Base-by-base conservation (phyloP, 768 basidiomycete species). In the Amanita phalloides region DNA sequence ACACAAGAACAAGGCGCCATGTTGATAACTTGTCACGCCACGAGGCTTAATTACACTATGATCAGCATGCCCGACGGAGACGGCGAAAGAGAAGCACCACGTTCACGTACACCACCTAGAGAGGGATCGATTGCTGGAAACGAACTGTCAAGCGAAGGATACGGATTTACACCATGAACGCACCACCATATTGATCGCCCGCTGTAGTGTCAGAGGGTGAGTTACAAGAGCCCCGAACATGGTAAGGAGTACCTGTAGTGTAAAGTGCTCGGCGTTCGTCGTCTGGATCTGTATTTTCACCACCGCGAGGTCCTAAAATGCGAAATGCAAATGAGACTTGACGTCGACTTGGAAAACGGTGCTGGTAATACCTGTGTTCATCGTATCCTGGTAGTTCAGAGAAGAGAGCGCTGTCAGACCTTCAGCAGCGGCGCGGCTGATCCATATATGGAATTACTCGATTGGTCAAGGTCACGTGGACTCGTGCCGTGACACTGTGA, bases 1-100 rank as follows among this genome's bases (percentile, higher is more conserved):
- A 52, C 7, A 55, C 56, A 26, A 65, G 45, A 9, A 60, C 52
- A 17, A 62, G 25, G 30, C 41, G 49, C 41, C 23, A 44, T 23
- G 30, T 21, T 3, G 39, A 43, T n/a, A 33, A 36, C 38, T 51
- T 51, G 20, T 21, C 35, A 20, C n/a, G 30, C 42, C 41, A 35
- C 14, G 26, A 17, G 44, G n/a, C 46, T 37, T 14, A 13, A 20
- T 41, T 36, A 49, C 36, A 42, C 25, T 21, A 35, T 28, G 6
- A 38, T 39, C n/a, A 42, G 14, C 17, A 28, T 3, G 17, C 4
- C 21, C 32, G 38, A 33, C 23, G 48, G 41, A 42, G 37, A 30
- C 23, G 21, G 28, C 8, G 21, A 13, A 48, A 25, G 20, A 35
- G 26, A 48, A 10, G 21, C 25, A 48, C 11, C 17, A 37, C 21